Conservation (phyloP, 2,329 filamentous ascomycete genomes). For the Ceratocystis eucalypticola region DNA sequence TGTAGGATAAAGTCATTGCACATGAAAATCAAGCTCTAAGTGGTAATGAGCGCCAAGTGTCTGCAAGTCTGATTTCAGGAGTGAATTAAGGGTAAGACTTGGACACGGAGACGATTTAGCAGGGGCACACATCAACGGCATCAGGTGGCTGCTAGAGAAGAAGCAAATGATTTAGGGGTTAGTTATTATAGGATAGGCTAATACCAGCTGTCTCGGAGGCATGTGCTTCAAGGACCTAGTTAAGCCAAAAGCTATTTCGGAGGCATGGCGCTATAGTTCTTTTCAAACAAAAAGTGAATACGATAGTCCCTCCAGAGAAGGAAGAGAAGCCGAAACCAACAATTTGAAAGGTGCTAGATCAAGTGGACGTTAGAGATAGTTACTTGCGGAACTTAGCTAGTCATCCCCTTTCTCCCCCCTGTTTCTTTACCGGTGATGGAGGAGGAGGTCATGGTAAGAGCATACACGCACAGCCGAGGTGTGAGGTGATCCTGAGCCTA, state of each 20-base stretch:
- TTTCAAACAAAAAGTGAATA: too few species aligned
- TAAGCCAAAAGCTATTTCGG: too few species aligned
- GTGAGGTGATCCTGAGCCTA: too few species aligned
- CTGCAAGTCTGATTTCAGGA: conserved; percentile 59
- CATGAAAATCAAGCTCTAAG: conserved; percentile 56
- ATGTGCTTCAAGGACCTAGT: not conserved
- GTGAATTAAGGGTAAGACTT: conserved; percentile 58
- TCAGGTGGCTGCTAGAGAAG: conserved; percentile 61
- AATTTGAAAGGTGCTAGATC: too few species aligned
- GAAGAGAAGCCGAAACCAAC: too few species aligned
- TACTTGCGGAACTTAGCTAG: too few species aligned
- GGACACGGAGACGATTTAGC: conserved; percentile 62
- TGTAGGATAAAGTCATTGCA: conserved; percentile 72
- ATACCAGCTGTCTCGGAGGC: not conserved
- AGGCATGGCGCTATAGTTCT: too few species aligned
- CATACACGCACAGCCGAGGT: too few species aligned
- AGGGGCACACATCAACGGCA: conserved; percentile 61
- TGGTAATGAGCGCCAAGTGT: conserved; percentile 64
- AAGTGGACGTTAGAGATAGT: too few species aligned
- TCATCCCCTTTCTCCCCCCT: conserved; percentile 23
- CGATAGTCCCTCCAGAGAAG: too few species aligned
- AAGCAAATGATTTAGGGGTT: conserved; percentile 66
- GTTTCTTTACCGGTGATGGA: conserved; percentile 33
- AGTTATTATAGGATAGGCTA: conserved; percentile 47
- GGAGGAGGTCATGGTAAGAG: too few species aligned